Base-by-base conservation (phyloP, 2,329 filamentous ascomycete genomes). In the Penicillium sp. region DNA sequence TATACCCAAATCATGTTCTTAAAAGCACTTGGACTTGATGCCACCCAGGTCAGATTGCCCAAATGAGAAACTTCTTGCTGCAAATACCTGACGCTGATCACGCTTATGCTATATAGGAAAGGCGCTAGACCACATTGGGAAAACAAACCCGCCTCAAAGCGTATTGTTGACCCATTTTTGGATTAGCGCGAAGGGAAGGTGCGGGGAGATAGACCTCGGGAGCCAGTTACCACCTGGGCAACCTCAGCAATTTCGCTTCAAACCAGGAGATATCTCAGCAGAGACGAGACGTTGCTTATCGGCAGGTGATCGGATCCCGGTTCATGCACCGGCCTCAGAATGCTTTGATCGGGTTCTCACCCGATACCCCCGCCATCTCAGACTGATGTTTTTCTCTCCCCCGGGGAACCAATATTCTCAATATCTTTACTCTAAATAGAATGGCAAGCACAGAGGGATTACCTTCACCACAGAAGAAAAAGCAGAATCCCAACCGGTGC, bases 401-500 rank as follows among this genome's bases (percentile, higher is more conserved):
- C 16, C 21, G 6, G 7, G 15, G 23, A 19, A 38, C 13, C 29
- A 44, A 23, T n/a, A 15, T 25, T 27, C 7, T n/a, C 27, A 36
- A 15, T 44, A 31, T 27, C 21, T 41, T 11, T 23, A 19, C 9
- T 25, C 38, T 31, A 21, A 5, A 5, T 19, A 41, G n/a, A 27
- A 58, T 53, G 49, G 40, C 57, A 50, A 39, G 29, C 41, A 23
- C 29, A 43, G 25, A 46, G 13, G 38, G 3, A n/a, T 40, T 23
- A 33, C 23, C 51, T 52, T 31, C 48, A 6, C 49, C 46, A 36
- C 57, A 54, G 21, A 62, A 61, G 46, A 57, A 63, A 53, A 58
- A 57, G 55, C 62, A 60, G 39, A 66, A 66, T 47, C 64, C 64
- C 36, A 66, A 65, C 55, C 60, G 64, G 45, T 65, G 62, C 39